These are phyloP conservation scores for Spathaspora hagerdaliae DNA, from an alignment of 805 yeast genomes.

Conservation along the genomic window DNA sequence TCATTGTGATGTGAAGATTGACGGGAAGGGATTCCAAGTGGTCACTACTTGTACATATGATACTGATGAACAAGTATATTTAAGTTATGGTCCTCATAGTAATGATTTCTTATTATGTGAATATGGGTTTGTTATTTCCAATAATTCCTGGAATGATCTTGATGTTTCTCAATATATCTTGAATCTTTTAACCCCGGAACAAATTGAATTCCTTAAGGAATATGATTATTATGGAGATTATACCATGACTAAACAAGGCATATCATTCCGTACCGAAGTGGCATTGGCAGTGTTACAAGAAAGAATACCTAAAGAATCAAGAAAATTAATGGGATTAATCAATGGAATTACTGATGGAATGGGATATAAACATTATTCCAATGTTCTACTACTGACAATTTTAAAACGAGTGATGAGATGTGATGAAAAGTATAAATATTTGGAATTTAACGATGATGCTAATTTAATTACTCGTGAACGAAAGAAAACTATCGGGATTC, in stretches of 20 bases:
- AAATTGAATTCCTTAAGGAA: slow-evolving; percentile 43
- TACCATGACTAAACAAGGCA: slow-evolving; percentile 47
- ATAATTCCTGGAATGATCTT: slow-evolving; percentile 65
- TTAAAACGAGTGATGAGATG: slow-evolving; percentile 23
- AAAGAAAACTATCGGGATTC: slow-evolving; percentile 16
- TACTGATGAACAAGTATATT: slow-evolving; percentile 53
- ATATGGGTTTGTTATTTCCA: slow-evolving; percentile 69
- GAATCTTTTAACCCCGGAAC: slow-evolving; percentile 29
- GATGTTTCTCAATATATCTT: slow-evolving; percentile 52
- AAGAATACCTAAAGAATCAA: slow-evolving; percentile 21
- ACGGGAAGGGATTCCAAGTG: slow-evolving; percentile 51
- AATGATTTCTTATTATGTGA: slow-evolving; percentile 80
- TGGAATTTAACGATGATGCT: slow-evolving; percentile 14
- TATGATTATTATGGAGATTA: slow-evolving; percentile 70
- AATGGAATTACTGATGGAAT: slow-evolving; percentile 49
- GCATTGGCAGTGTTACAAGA: slow-evolving; percentile 62
- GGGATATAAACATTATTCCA: slow-evolving; percentile 27
- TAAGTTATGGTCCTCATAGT: slow-evolving; percentile 86
- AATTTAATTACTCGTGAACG: slow-evolving; percentile 13
- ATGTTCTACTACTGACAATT: slow-evolving; percentile 27
- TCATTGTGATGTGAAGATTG: slow-evolving; percentile 49
- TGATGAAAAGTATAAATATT: slow-evolving; percentile 14
- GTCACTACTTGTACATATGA: slow-evolving; percentile 24
- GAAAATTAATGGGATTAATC: slow-evolving; percentile 32
- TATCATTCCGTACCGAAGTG: slow-evolving; percentile 72